phyloP scores from a whole-genome alignment of 306 rosid genomes.

The Inga leiocalycina region DNA sequence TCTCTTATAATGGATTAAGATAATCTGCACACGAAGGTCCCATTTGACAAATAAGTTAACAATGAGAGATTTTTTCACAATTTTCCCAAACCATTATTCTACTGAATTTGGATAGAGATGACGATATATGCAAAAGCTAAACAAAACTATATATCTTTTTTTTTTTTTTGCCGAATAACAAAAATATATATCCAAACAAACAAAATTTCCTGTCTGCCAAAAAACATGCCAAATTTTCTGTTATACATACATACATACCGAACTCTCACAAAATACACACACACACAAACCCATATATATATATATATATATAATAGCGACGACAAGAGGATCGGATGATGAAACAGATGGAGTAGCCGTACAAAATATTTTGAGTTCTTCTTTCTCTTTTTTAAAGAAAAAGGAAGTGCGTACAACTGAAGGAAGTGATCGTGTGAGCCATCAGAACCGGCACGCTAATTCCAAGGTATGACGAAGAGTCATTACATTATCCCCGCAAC shows the following conservation, averaged over 20 bases:
- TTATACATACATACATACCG: neutral
- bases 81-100: no score
- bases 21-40: no score
- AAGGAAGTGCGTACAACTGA: neutral
- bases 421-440: neutral
- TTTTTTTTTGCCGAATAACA: no score
- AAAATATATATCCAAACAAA: neutral
- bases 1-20: no score
- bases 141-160: no score
- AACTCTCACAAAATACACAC: neutral
- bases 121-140: neutral
- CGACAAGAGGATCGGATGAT: neutral
- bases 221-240: neutral
- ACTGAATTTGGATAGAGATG: neutral
- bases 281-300: no score
- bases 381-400: no score
- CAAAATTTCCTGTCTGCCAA: neutral
- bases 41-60: no score
- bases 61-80: no score
- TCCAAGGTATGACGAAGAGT: neutral
- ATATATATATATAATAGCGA: neutral
- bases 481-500: neutral
- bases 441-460: neutral
- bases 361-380: neutral
- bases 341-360: neutral